Base-by-base conservation (phyloP, 148 eudicot species). In the Rhododendron williamsianum region DNA sequence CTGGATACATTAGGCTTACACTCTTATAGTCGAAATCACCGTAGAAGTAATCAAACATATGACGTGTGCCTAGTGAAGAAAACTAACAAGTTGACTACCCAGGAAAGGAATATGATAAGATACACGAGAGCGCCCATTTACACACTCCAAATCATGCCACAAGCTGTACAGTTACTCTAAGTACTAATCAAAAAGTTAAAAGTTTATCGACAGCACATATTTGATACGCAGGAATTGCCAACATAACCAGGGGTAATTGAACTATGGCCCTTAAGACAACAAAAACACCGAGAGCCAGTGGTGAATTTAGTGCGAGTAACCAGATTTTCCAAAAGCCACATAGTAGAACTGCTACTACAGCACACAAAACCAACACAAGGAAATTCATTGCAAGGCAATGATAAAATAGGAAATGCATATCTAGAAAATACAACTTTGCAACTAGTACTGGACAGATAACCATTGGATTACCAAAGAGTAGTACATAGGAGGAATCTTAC, bases 401-500 rank as follows among this genome's bases (percentile, higher is more conserved):
- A 46, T 11, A 25, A 79, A 54, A 60, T 38, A 58, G 86, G 56
- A 46, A 36, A 51, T 19, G 35, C 78, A 49, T 48, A 9, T 71
- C 69, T 19, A 54, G 83, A 73, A 4, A 25, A 33, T 76, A 46
- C 15, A 56, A 74, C 19, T 23, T 54, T 60, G 67, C 33, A 56
- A 43, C 43, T 35, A 73, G 4, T n/a, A 52, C 19, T 38, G 30
- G 27, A 81, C 43, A 23, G 52, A 52, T 21, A 54, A 52, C n/a
- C 23, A 10, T 48, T 60, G 33, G 25, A 73, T 52, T 23, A 63
- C 45, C 81, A 45, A 74, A 84, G 15, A 71, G 38, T 43, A 15
- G 48, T 45, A 16, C 18, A 65, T 21, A 56, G 48, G 13, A n/a
- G 76, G 80, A 46, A 76, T 85, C 92, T 90, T 91, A 94, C 96